Evolutionary conservation across 768 basidiomycete genomes (phyloP).

Genomic region (Rhodotorula graminis): DNA sequence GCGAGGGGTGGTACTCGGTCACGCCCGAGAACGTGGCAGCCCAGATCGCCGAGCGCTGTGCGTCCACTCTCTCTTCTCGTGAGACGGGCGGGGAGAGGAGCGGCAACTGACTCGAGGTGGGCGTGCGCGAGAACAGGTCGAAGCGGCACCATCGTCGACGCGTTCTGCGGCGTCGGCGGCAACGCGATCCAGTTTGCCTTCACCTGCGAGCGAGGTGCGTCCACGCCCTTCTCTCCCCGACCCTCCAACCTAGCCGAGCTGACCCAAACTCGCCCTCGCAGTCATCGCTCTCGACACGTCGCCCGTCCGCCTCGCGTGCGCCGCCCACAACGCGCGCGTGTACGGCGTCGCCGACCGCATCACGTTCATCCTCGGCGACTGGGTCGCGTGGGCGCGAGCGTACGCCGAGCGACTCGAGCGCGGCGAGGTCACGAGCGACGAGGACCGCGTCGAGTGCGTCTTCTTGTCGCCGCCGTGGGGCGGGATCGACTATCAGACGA

Average conservation of each 20-base stretch:
- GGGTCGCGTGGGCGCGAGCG: conserved; percentile 64
- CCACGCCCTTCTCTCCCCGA: neutral
- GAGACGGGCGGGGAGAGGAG: no score
- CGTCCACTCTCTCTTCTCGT: conserved; percentile 38
- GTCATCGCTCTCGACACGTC: conserved; percentile 92
- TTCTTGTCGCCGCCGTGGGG: conserved; percentile 44
- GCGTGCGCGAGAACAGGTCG: conserved; percentile 45
- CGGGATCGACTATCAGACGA: conserved; percentile 39
- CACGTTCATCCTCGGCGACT: conserved; percentile 86
- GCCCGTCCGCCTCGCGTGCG: conserved; percentile 75
- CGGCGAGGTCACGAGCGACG: conserved; percentile 3
- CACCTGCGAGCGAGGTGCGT: conserved; percentile 85
- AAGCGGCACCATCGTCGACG: conserved; percentile 77
- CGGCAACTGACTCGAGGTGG: neutral
- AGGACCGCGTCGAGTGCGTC: conserved; percentile 39
- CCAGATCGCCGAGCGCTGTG: conserved; percentile 87
- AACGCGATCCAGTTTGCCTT: conserved; percentile 96
- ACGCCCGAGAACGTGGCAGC: conserved; percentile 88
- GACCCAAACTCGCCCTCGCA: conserved; percentile 45
- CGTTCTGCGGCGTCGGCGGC: conserved; percentile 96
- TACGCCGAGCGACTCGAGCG: conserved; percentile 1
- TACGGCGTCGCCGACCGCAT: conserved; percentile 94
- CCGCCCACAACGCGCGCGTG: conserved; percentile 85
- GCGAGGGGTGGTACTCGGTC: conserved; percentile 91
- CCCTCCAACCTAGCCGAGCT: no score